phyloP scores from a whole-genome alignment of 1,139 yeast species.

The Magnusiomyces fungicola region DNA sequence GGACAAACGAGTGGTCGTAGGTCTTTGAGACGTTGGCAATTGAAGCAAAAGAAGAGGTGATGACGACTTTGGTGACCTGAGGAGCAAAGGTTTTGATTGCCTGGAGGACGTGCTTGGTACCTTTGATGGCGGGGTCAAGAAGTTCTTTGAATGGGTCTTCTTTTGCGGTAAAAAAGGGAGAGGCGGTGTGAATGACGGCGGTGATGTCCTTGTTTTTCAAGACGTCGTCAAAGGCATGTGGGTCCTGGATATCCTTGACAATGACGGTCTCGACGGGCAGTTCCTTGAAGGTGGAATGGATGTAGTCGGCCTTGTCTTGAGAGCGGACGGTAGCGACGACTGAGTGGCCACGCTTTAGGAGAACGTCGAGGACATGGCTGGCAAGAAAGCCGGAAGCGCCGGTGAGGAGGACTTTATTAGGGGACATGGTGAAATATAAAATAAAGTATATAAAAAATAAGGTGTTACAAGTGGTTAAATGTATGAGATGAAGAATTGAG shows the following conservation, averaged over 20 bases:
- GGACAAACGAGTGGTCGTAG: slow-evolving; percentile 30
- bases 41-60: slow-evolving; percentile 53
- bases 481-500: too few species aligned
- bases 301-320: slow-evolving; percentile 42
- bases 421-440: not conserved
- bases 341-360: slow-evolving; percentile 35
- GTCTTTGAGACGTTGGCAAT: slow-evolving; percentile 24
- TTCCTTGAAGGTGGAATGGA: slow-evolving; percentile 32
- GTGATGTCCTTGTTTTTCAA: slow-evolving; percentile 45
- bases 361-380: slow-evolving; percentile 39
- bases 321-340: slow-evolving; percentile 59
- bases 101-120: slow-evolving; percentile 40
- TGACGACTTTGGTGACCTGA: slow-evolving; percentile 44
- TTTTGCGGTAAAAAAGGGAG: slow-evolving; percentile 41
- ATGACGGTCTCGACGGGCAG: slow-evolving; percentile 39
- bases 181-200: slow-evolving; percentile 53
- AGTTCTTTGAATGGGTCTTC: slow-evolving; percentile 37
- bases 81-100: slow-evolving; percentile 41
- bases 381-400: slow-evolving; percentile 60
- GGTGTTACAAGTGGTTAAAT: too few species aligned
- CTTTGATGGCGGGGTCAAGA: slow-evolving; percentile 45
- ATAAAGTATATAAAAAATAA: too few species aligned
- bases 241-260: slow-evolving; percentile 45
- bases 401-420: slow-evolving; percentile 39
- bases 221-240: slow-evolving; percentile 48